Evolutionary conservation across 2,329 filamentous ascomycete genomes (phyloP).

Genomic region (Clathrospora elynae): DNA sequence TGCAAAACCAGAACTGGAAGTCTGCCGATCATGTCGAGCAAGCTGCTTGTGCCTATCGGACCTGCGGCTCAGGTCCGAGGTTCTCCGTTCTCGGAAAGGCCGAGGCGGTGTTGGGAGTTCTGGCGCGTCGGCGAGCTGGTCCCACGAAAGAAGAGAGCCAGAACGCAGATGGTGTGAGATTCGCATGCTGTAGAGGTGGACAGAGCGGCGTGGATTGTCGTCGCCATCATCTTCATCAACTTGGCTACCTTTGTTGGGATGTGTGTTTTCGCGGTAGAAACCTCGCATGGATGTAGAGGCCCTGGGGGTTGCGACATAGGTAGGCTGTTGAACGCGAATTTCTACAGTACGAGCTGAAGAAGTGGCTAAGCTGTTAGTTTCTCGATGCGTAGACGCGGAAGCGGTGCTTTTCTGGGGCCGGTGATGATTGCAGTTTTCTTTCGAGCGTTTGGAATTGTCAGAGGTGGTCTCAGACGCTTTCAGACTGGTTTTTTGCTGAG

Average conservation of each 20-base stretch:
- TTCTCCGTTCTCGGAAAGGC: slow-evolving; percentile 20
- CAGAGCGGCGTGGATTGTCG: slow-evolving; percentile 33
- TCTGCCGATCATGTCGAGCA: slow-evolving; percentile 34
- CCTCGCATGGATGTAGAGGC: slow-evolving; percentile 22
- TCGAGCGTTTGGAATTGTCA: neutral
- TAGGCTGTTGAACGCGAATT: slow-evolving; percentile 30
- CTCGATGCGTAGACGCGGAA: neutral
- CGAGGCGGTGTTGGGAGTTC: slow-evolving; percentile 23
- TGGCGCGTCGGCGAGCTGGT: slow-evolving; percentile 31
- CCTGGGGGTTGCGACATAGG: slow-evolving; percentile 18
- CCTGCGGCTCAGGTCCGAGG: slow-evolving; percentile 28
- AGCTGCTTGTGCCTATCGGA: slow-evolving; percentile 17
- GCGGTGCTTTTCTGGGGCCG: neutral
- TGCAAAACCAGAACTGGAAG: slow-evolving; percentile 47
- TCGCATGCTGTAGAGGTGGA: slow-evolving; percentile 52
- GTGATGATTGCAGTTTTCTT: neutral
- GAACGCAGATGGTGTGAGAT: slow-evolving; percentile 54
- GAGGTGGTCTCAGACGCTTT: slow-evolving; percentile 17
- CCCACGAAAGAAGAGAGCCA: slow-evolving; percentile 48
- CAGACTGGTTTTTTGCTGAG: slow-evolving; percentile 18
- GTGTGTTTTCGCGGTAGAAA: slow-evolving; percentile 13
- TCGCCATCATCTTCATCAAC: slow-evolving; percentile 12
- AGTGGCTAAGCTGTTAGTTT: neutral
- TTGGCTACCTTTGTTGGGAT: neutral
- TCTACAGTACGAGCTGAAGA: slow-evolving; percentile 14